phyloP scores from a whole-genome alignment of 164 flowering plant genomes.

The Brasenia schreberi region DNA sequence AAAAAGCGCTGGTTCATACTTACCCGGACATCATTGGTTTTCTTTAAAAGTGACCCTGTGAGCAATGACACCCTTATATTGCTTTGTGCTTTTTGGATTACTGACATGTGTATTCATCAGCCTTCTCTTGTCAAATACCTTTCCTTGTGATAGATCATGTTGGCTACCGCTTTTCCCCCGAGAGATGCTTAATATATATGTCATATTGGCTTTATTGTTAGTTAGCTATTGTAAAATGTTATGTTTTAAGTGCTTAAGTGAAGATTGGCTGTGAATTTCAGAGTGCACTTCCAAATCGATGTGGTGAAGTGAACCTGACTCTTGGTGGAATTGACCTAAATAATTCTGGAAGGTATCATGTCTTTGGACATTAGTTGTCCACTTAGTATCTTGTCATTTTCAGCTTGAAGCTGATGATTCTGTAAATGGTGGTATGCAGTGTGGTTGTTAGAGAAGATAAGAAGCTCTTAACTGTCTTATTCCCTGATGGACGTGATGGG shows the following conservation, averaged over 20 bases:
- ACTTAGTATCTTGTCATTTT: not conserved
- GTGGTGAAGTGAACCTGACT: conserved; percentile 96
- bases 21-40: conserved; percentile 90
- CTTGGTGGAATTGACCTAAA: conserved; percentile 97
- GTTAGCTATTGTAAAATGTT: too few relatives aligned
- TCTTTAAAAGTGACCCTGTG: conserved; percentile 97
- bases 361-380: not conserved
- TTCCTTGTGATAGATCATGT: too few relatives aligned
- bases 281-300: conserved; percentile 91
- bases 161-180: too few relatives aligned
- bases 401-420: conserved; percentile 1
- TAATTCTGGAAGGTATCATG: conserved; percentile 86
- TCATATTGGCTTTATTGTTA: too few relatives aligned
- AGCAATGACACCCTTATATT: conserved; percentile 18
- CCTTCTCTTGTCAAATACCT: too few relatives aligned
- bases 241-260: not conserved
- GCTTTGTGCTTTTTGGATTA: too few relatives aligned
- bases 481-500: conserved; percentile 99
- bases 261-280: conserved; percentile 11
- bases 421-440: conserved; percentile 26
- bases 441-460: conserved; percentile 97
- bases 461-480: conserved; percentile 82
- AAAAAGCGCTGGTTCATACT: conserved; percentile 98
- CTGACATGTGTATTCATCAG: too few relatives aligned
- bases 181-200: too few relatives aligned